phyloP scores from a whole-genome alignment of 1,139 yeast genomes.

The Suhomyces wounanorum region DNA sequence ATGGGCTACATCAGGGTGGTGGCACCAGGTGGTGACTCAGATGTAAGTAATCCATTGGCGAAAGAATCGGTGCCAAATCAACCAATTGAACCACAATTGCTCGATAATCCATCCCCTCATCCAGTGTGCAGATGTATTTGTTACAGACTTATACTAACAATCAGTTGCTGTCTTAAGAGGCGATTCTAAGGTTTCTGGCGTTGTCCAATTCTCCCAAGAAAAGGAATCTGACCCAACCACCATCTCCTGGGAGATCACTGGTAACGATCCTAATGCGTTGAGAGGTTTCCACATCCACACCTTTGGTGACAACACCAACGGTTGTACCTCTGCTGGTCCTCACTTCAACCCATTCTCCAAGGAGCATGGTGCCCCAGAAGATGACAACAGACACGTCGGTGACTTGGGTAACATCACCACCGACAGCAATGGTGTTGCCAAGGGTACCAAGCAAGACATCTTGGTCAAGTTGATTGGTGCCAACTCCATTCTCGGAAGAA shows the following conservation, averaged over 20 bases:
- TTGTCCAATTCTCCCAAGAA: conserved; percentile 81
- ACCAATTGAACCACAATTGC: background rate
- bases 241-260: conserved; percentile 81
- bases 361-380: conserved; percentile 94
- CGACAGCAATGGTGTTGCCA: conserved; percentile 84
- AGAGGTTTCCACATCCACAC: conserved; percentile 98
- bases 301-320: conserved; percentile 98
- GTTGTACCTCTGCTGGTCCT: conserved; percentile 98
- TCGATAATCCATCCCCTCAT: background rate
- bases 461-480: conserved; percentile 81
- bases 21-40: too few relatives aligned
- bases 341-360: conserved; percentile 94
- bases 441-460: conserved; percentile 79
- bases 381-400: conserved; percentile 91
- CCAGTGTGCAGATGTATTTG: background rate
- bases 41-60: background rate
- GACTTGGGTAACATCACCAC: conserved; percentile 94
- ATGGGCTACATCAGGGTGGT: too few relatives aligned
- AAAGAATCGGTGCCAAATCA: background rate
- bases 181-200: conserved; percentile 84
- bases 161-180: conserved; percentile 97
- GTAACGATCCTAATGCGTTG: conserved; percentile 82
- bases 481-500: conserved; percentile 88
- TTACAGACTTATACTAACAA: conserved; percentile 12
- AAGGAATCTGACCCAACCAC: conserved; percentile 81